phyloP scores from a whole-genome alignment of 495 filamentous ascomycete genomes.

The Annulohypoxylon nitens region DNA sequence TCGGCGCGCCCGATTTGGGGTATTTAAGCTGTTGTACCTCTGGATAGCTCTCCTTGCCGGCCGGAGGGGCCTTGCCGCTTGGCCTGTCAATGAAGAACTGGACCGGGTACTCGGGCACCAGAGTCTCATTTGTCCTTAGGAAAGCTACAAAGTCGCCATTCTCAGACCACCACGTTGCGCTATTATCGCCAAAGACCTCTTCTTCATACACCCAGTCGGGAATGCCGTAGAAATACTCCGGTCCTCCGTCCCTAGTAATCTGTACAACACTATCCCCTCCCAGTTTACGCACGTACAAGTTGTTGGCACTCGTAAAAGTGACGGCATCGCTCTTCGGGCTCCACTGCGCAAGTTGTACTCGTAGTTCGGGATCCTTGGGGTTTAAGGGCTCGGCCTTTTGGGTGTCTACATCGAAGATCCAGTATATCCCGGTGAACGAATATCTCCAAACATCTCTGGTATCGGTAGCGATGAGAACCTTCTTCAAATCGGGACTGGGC shows the following conservation, averaged over 20 bases:
- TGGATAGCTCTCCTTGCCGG: constrained; percentile 89
- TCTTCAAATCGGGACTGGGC: constrained; percentile 86
- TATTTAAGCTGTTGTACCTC: constrained; percentile 95
- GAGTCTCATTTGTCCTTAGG: constrained; percentile 90
- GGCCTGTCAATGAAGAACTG: constrained; percentile 93
- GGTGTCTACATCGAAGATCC: constrained; percentile 91
- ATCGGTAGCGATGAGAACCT: constrained; percentile 82
- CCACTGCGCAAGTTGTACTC: constrained; percentile 90
- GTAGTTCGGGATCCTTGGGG: constrained; percentile 71
- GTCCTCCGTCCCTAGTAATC: constrained; percentile 88
- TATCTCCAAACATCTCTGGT: constrained; percentile 84
- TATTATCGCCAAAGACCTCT: constrained; percentile 86
- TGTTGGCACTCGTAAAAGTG: constrained; percentile 88
- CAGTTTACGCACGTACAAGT: constrained; percentile 84
- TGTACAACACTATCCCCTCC: constrained; percentile 66
- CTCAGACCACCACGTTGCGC: constrained; percentile 92
- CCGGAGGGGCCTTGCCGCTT: constrained; percentile 76
- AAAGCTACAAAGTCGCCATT: constrained; percentile 92
- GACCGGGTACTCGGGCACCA: constrained; percentile 92
- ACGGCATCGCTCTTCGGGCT: constrained; percentile 87
- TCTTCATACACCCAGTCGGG: constrained; percentile 99
- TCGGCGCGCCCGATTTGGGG: constrained; percentile 94
- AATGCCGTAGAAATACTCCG: constrained; percentile 93
- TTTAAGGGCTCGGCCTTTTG: constrained; percentile 85
- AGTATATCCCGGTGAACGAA: constrained; percentile 86